Conservation (phyloP, 2,329 filamentous ascomycete genomes). For the Chaetomium sp. region DNA sequence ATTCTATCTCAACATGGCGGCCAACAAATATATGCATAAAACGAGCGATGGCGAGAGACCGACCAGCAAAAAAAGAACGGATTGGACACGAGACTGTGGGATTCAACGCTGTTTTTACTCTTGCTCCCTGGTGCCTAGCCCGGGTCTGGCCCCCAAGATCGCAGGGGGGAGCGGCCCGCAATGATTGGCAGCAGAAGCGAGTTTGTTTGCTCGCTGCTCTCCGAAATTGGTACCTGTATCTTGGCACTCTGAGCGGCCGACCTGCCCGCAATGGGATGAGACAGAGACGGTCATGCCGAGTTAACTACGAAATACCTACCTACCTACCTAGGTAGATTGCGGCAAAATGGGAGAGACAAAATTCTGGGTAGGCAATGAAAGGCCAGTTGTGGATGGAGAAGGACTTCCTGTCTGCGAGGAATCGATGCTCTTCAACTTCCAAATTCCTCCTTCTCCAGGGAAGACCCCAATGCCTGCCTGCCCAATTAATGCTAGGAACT, state of each 20-base stretch:
- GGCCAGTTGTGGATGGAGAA: neutral
- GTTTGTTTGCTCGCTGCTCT: neutral
- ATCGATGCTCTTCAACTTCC: neutral
- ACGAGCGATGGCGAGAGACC: neutral
- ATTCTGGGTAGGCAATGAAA: neutral
- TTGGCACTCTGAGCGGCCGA: neutral
- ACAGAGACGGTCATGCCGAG: neutral
- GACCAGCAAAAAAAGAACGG: neutral
- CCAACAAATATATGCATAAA: neutral
- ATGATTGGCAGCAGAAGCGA: slow-evolving; percentile 6
- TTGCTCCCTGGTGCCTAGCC: slow-evolving; percentile 15
- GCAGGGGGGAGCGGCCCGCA: neutral
- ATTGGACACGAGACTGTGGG: neutral
- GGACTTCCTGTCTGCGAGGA: neutral
- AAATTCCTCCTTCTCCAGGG: neutral
- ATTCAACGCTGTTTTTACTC: neutral
- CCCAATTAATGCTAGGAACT: slow-evolving; percentile 9
- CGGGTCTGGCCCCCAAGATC: neutral
- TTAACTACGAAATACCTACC: no score
- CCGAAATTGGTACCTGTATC: slow-evolving; percentile 4
- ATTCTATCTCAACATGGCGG: slow-evolving; percentile 23
- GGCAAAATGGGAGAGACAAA: neutral
- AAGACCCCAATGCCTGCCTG: neutral
- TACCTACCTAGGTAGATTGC: no score
- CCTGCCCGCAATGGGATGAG: neutral